Evolutionary conservation across 2,329 filamentous ascomycete species (phyloP), one percentile per base, ranked within the genome.

Genomic region (Cordyceps farinosa): DNA sequence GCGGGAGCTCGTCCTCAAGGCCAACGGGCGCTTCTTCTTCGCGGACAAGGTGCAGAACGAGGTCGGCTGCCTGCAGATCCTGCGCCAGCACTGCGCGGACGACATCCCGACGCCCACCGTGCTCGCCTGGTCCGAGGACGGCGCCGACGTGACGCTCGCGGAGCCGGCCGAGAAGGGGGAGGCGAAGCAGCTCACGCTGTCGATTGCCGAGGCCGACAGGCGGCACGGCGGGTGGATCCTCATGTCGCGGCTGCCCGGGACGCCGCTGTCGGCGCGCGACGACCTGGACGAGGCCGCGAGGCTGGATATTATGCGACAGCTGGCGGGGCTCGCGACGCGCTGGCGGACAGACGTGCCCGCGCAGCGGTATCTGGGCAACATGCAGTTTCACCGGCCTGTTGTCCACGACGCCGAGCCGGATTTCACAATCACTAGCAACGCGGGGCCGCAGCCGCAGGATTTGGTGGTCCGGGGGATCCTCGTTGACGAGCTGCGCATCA

Each of bases 31-130:
- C 2, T 69, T 69, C 34, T 70, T 69, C 38, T 65, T 59, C 3
- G 62, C 63, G 1, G 63, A 67, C 53, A 70, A 70, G 50, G 60
- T 68, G 3, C 66, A 70, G 44, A 70, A 70, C 38, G 69, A 70
- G 51, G 68, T 70, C 2, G 62, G 64, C 6, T 68, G 64, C 44
- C 61, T 70, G 27, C 61, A 64, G 17, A 42, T 69, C 2, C 45
- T 69, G 10, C 51, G 65, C 5, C 42, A 64, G 17, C 61, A 68
- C 48, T 70, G 69, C 38, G 66, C 66, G 3, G 62, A 1, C 22
- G 22, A 65, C 5, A 32, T 70, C 2, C 67, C 68, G 9, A 36
- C 62, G 5, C 69, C 69, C 0, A 53, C 62, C 2, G 63, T 66
- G 3, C 40, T 67, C 2, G 69, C 69, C 5, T 70, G 69, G 69